These are phyloP conservation scores for Phytophthora nicotianae DNA, from an alignment of 352 stramenopile species.

Conservation along the genomic window DNA sequence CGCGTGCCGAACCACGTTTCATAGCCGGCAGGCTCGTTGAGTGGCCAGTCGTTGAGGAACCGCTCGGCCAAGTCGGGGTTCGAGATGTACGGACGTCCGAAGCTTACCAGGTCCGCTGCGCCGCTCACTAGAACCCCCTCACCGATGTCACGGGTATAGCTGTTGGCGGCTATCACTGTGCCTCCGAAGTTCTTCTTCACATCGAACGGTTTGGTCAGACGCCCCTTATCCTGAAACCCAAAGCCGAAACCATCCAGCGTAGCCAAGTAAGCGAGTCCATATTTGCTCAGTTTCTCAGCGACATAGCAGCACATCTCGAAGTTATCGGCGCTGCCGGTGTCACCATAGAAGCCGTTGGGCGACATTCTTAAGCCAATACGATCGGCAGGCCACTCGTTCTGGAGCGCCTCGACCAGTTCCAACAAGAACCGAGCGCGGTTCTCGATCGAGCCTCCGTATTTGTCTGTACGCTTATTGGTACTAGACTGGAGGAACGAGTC, in stretches of 20 bases:
- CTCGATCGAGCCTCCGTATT: constrained; percentile 84
- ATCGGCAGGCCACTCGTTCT: constrained; percentile 30
- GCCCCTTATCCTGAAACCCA: constrained; percentile 41
- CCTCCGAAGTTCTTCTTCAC: constrained; percentile 44
- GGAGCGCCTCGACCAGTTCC: constrained; percentile 64
- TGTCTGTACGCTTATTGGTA: constrained; percentile 78
- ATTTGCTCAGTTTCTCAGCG: constrained; percentile 34
- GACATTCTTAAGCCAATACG: constrained; percentile 39
- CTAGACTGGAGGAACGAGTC: constrained; percentile 84
- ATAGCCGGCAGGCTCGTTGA: constrained; percentile 31
- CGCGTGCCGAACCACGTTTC: constrained; percentile 30
- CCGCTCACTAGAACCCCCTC: constrained; percentile 33
- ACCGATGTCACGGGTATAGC: constrained; percentile 41
- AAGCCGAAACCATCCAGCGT: constrained; percentile 46
- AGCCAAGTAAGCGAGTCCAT: constrained; percentile 49
- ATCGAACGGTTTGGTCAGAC: constrained; percentile 34
- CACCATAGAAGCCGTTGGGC: constrained; percentile 33
- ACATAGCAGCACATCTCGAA: constrained; percentile 49
- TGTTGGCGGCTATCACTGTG: constrained; percentile 35
- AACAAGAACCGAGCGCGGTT: constrained; percentile 77
- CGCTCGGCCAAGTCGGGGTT: constrained; percentile 36
- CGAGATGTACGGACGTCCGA: constrained; percentile 39
- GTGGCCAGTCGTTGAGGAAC: constrained; percentile 34
- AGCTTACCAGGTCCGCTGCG: constrained; percentile 29
- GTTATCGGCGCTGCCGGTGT: constrained; percentile 46